Evolutionary conservation across 805 yeast genomes (phyloP).

Genomic region (Ogataea neopini): DNA sequence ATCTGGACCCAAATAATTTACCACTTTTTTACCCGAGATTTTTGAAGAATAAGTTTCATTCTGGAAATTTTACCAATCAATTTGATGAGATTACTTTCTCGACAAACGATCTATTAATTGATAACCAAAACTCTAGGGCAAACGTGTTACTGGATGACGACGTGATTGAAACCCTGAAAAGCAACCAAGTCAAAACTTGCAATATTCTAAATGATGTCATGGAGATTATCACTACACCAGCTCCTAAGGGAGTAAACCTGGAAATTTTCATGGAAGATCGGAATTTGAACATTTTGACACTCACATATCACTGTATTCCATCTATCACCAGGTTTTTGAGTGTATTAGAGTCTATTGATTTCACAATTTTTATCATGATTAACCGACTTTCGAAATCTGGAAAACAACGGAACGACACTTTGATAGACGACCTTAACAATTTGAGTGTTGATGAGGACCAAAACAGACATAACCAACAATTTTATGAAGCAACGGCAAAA

Average conservation of each 20-base stretch:
- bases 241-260: slow-evolving; percentile 27
- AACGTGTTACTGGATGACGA: slow-evolving; percentile 53
- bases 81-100: slow-evolving; percentile 40
- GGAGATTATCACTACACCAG: slow-evolving; percentile 41
- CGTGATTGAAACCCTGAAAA: slow-evolving; percentile 41
- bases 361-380: slow-evolving; percentile 48
- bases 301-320: slow-evolving; percentile 54
- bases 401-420: slow-evolving; percentile 21
- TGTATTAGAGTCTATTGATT: slow-evolving; percentile 60
- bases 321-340: slow-evolving; percentile 51
- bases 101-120: slow-evolving; percentile 36
- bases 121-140: slow-evolving; percentile 21
- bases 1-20: slow-evolving; percentile 31
- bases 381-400: slow-evolving; percentile 26
- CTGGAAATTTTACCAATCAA: slow-evolving; percentile 80
- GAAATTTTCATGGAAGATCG: slow-evolving; percentile 37
- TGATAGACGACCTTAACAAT: slow-evolving; percentile 28
- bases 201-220: slow-evolving; percentile 44
- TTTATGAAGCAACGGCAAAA: slow-evolving; percentile 37
- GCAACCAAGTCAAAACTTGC: slow-evolving; percentile 40
- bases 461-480: slow-evolving; percentile 25
- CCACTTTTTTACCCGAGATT: slow-evolving; percentile 76
- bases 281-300: slow-evolving; percentile 53
- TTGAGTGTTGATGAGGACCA: slow-evolving; percentile 19
- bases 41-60: slow-evolving; percentile 63